Percentiles rank a stretch among this genome's conserved stretches.
Conservation (phyloP, 2,329 filamentous ascomycete genomes). For the Sporothrix curviconia region DNA sequence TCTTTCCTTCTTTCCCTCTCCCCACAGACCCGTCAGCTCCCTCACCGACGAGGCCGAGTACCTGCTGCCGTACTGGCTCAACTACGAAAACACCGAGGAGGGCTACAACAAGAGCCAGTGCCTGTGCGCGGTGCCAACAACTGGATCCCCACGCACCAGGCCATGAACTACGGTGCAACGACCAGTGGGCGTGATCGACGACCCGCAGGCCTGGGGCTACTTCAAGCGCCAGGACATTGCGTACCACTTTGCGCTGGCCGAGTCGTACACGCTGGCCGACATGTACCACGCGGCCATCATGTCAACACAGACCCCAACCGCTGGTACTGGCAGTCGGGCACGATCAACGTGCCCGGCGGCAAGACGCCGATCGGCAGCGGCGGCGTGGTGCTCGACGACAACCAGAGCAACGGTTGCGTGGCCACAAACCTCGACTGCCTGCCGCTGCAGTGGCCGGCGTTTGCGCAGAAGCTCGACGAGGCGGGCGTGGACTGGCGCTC, state of each 20-base stretch:
- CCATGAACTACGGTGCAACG: constrained; percentile 45
- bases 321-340: constrained; percentile 31
- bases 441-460: constrained; percentile 48
- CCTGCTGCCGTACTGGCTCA: constrained; percentile 46
- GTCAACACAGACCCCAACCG: constrained; percentile 45
- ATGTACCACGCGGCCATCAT: constrained; percentile 45
- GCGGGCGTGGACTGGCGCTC: constrained; percentile 45
- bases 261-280: constrained; percentile 47
- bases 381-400: constrained; percentile 43
- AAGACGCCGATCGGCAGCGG: constrained; percentile 28
- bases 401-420: constrained; percentile 42
- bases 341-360: constrained; percentile 43
- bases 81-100: constrained; percentile 39
- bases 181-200: constrained; percentile 45
- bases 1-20: neutral
- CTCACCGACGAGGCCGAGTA: constrained; percentile 36
- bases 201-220: constrained; percentile 46
- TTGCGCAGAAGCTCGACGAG: constrained; percentile 42
- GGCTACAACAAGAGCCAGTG: constrained; percentile 42
- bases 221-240: constrained; percentile 44
- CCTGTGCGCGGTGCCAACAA: constrained; percentile 45
- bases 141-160: constrained; percentile 44
- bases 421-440: constrained; percentile 41
- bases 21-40: constrained; percentile 28
- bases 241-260: constrained; percentile 48